These are phyloP conservation scores for Metschnikowia anglica DNA, from an alignment of 805 yeast genomes.

Conservation along the genomic window DNA sequence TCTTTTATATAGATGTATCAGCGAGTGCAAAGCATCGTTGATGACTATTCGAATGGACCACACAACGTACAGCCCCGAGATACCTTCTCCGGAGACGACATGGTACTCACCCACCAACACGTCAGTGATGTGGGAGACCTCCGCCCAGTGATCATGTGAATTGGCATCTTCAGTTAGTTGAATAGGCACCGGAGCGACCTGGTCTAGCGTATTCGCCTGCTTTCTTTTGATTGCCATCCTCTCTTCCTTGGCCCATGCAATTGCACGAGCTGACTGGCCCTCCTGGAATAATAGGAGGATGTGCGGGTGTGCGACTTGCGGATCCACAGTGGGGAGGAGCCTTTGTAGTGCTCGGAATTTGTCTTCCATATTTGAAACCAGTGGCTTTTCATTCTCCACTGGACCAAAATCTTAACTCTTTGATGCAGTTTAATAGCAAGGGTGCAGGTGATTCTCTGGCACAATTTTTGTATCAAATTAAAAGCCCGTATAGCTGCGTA, in stretches of 20 bases:
- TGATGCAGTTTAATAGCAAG: too few relatives aligned
- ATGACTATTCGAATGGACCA: slow-evolving; percentile 41
- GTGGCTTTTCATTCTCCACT: too few relatives aligned
- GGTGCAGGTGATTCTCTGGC: too few relatives aligned
- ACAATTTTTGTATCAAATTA: too few relatives aligned
- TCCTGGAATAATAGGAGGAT: background rate
- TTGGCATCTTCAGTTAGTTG: slow-evolving; percentile 28
- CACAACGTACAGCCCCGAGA: slow-evolving; percentile 36
- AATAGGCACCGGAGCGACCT: slow-evolving; percentile 40
- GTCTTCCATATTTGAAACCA: too few relatives aligned
- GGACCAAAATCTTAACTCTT: too few relatives aligned
- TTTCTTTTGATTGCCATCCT: slow-evolving; percentile 6
- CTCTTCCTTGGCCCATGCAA: background rate
- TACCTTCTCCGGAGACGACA: slow-evolving; percentile 35
- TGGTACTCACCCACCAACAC: slow-evolving; percentile 44
- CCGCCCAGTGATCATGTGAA: slow-evolving; percentile 19
- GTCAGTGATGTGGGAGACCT: slow-evolving; percentile 37
- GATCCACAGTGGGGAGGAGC: background rate
- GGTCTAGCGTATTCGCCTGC: slow-evolving; percentile 22
- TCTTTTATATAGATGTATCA: slow-evolving; percentile 53
- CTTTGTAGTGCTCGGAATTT: too few relatives aligned
- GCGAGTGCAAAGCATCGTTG: slow-evolving; percentile 38
- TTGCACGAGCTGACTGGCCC: background rate
- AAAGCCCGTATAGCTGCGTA: too few relatives aligned
- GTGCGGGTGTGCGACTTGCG: slow-evolving; percentile 5